phyloP scores from a whole-genome alignment of 2,329 filamentous ascomycete genomes.

The Fusarium subglutinans region DNA sequence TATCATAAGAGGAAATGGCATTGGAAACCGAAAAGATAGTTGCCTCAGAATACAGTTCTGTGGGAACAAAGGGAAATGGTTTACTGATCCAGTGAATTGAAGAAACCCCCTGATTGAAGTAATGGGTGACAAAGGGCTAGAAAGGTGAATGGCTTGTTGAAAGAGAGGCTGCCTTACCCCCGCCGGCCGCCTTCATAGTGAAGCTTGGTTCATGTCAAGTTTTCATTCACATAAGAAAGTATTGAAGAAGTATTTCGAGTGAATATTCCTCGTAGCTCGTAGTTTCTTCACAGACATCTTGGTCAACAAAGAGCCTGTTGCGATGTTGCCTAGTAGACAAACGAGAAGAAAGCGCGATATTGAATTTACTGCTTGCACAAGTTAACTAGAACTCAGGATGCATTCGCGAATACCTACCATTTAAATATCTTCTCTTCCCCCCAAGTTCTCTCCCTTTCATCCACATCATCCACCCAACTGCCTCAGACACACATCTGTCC shows the following conservation, averaged over 20 bases:
- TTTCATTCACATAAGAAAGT: accelerated
- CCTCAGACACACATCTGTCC: too few species aligned
- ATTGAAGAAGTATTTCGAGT: accelerated
- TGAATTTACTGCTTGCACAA: accelerated
- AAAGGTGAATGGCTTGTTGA: not conserved
- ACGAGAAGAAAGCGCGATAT: not conserved
- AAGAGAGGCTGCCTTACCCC: accelerated
- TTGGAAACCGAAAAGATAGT: too few species aligned
- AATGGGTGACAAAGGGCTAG: not conserved
- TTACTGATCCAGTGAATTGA: too few species aligned
- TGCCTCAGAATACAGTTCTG: accelerated
- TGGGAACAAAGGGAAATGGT: too few species aligned
- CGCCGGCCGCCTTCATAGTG: not conserved
- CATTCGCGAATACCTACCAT: not conserved
- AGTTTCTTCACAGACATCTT: not conserved
- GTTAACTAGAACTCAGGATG: not conserved
- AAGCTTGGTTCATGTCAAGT: accelerated
- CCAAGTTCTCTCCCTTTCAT: not conserved
- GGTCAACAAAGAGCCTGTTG: not conserved
- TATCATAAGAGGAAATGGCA: too few species aligned
- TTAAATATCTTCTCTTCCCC: not conserved
- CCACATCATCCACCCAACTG: not conserved
- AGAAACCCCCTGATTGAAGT: too few species aligned
- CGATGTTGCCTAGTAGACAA: not conserved
- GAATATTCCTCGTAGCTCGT: not conserved